phyloP scores from a whole-genome alignment of 805 yeast genomes.

The Scheffersomyces coipomensis region DNA sequence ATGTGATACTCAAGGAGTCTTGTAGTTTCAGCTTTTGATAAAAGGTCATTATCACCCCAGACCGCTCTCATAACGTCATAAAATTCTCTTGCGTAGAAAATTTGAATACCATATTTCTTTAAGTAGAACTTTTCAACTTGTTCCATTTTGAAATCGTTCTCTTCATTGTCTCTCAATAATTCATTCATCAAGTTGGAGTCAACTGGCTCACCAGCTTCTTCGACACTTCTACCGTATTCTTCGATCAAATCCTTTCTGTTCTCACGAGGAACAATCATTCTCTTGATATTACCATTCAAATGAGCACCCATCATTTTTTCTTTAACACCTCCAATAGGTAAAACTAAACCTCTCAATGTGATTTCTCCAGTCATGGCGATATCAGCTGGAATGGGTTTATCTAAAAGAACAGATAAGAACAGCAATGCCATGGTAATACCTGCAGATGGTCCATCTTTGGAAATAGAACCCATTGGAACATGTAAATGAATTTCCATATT shows the following conservation, averaged over 20 bases:
- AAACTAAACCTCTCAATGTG: conserved; percentile 71
- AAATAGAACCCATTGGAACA: conserved; percentile 48
- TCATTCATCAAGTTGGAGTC: conserved; percentile 27
- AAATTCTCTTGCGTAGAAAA: conserved; percentile 71
- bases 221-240: conserved; percentile 42
- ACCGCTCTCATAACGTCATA: conserved; percentile 71
- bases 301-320: conserved; percentile 82
- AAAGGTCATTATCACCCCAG: conserved; percentile 58
- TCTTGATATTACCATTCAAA: conserved; percentile 46
- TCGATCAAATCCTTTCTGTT: conserved; percentile 69
- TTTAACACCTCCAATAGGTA: conserved; percentile 80
- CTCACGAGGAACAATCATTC: conserved; percentile 67
- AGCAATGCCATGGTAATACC: conserved; percentile 51
- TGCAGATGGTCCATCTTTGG: conserved; percentile 48
- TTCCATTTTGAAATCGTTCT: conserved; percentile 24
- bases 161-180: conserved; percentile 35
- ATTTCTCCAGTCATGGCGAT: conserved; percentile 89
- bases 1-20: conserved; percentile 31
- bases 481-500: conserved; percentile 56
- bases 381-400: conserved; percentile 42
- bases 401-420: conserved; percentile 42
- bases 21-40: conserved; percentile 21
- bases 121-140: conserved; percentile 48
- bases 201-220: conserved; percentile 21
- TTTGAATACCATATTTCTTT: conserved; percentile 55